phyloP scores from a whole-genome alignment of 164 flowering plant genomes.

The grape (Vitis vinifera) region ASM3070453v1 NC_081811.1:22387001-22387500 shows the following conservation, averaged over 20 bases:
- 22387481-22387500: conserved; percentile 21
- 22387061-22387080: conserved; percentile 17
- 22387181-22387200: conserved; percentile 36
- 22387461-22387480: conserved; percentile 24
- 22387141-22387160: conserved; percentile 54
- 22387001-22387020: conserved; percentile 13
- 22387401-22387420: conserved; percentile 14
- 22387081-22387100: conserved; percentile 49
- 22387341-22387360: conserved; percentile 47
- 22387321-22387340: conserved; percentile 46
- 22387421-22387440: conserved; percentile 11
- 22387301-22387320: conserved; percentile 53
- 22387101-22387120: conserved; percentile 28
- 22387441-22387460: conserved; percentile 13
- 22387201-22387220: conserved; percentile 45
- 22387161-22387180: conserved; percentile 37
- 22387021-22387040: conserved; percentile 23
- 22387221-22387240: conserved; percentile 54
- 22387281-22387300: conserved; percentile 7
- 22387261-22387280: neutral
- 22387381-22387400: conserved; percentile 20
- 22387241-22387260: conserved; percentile 38
- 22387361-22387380: conserved; percentile 34
- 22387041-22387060: conserved; percentile 23
- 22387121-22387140: conserved; percentile 40